Evolutionary conservation across 345 rosid genomes (phyloP).

Genomic region (Erodium maritimum): DNA sequence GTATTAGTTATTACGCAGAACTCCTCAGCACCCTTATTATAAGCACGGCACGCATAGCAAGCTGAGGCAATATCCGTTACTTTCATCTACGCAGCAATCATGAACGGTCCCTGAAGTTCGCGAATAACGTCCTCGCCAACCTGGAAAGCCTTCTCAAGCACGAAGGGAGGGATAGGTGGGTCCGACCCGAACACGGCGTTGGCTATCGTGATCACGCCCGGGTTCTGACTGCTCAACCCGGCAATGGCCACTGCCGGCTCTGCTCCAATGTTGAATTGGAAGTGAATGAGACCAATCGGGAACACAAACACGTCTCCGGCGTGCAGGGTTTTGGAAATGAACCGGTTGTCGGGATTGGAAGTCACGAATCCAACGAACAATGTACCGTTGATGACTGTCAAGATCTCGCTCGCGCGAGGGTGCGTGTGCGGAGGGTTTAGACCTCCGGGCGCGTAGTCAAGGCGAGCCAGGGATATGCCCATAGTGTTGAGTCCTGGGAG

Average conservation of each 20-base stretch:
- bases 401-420: conserved; percentile 1
- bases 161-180: not conserved
- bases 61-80: too few species aligned
- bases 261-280: not conserved
- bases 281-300: conserved; percentile 3
- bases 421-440: not conserved
- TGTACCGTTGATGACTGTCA: not conserved
- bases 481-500: not conserved
- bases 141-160: not conserved
- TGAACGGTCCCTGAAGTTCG: not conserved
- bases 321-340: not conserved
- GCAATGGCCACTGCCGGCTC: not conserved
- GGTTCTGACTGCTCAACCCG: not conserved
- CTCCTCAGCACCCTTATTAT: too few species aligned
- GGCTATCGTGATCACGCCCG: not conserved
- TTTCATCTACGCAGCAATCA: too few species aligned
- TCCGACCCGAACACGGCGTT: not conserved
- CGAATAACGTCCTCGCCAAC: not conserved
- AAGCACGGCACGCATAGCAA: too few species aligned
- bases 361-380: not conserved
- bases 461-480: not conserved
- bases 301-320: not conserved
- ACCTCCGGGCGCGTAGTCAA: not conserved
- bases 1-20: too few species aligned
- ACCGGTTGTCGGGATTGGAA: not conserved